Evolutionary conservation across 345 rosid genomes (phyloP).

Genomic region (Heritiera fomes): DNA sequence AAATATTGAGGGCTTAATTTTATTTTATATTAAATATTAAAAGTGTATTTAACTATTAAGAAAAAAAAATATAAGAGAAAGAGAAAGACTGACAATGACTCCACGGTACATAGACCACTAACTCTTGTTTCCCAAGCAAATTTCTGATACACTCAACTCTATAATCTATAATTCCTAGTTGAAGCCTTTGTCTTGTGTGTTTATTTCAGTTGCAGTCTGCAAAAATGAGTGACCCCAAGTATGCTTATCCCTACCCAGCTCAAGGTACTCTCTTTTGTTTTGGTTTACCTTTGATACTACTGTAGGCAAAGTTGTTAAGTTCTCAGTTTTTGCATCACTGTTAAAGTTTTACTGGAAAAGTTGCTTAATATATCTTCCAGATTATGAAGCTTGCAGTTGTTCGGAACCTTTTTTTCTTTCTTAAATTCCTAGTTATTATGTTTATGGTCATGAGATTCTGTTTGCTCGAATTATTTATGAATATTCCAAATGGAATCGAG

Average conservation of each 20-base stretch:
- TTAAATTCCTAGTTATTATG: neutral
- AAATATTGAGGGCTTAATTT: too few relatives aligned
- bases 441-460: neutral
- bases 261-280: slow-evolving; percentile 36
- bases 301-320: neutral
- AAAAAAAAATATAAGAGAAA: too few relatives aligned
- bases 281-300: neutral
- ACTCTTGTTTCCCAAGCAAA: neutral
- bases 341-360: too few relatives aligned
- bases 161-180: too few relatives aligned
- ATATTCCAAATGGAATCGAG: too few relatives aligned
- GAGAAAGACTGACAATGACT: neutral
- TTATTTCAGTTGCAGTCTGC: neutral
- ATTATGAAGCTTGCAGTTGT: neutral
- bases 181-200: neutral
- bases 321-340: too few relatives aligned
- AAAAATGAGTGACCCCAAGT: slow-evolving; percentile 51
- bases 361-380: neutral
- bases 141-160: neutral
- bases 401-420: neutral
- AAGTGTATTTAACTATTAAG: too few relatives aligned
- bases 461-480: neutral
- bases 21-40: too few relatives aligned
- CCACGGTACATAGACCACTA: neutral
- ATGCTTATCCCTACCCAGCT: slow-evolving; percentile 56